phyloP scores from a whole-genome alignment of 441 rosid species.

The Arabidopsis hybrid region DNA sequence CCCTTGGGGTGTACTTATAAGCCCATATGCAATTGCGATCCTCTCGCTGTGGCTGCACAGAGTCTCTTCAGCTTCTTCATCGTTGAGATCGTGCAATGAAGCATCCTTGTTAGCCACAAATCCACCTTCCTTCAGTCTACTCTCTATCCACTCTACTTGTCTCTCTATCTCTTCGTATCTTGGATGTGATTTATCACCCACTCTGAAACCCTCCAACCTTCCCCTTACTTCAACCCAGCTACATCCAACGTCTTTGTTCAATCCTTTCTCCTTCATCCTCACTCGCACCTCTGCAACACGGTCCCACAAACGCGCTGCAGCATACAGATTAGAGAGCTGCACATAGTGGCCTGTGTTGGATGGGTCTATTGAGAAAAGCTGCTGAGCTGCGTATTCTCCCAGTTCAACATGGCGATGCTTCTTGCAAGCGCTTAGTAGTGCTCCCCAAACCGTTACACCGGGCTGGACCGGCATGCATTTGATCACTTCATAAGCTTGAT shows the following conservation, averaged over 20 bases:
- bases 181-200: conserved; percentile 76
- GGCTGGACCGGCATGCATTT: conserved; percentile 70
- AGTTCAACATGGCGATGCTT: conserved; percentile 63
- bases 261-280: conserved; percentile 69
- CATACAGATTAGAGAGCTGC: conserved; percentile 87
- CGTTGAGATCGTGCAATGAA: conserved; percentile 64
- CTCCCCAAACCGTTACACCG: conserved; percentile 76
- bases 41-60: conserved; percentile 83
- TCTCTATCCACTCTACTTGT: conserved; percentile 62
- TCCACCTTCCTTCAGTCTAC: conserved; percentile 66
- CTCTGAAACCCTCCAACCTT: conserved; percentile 64
- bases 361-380: conserved; percentile 70
- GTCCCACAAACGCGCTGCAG: conserved; percentile 71
- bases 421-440: conserved; percentile 79
- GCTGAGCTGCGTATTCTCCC: conserved; percentile 75
- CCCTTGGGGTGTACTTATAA: conserved; percentile 71
- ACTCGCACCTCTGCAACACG: conserved; percentile 61
- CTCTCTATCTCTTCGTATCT: conserved; percentile 58
- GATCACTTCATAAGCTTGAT: conserved; percentile 67
- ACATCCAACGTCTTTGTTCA: conserved; percentile 68
- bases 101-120: conserved; percentile 62
- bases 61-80: conserved; percentile 70
- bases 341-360: conserved; percentile 76
- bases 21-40: conserved; percentile 76
- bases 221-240: conserved; percentile 74